Conservation (phyloP, 2,329 filamentous ascomycete genomes). For the Mycocentrospora acerina region DNA sequence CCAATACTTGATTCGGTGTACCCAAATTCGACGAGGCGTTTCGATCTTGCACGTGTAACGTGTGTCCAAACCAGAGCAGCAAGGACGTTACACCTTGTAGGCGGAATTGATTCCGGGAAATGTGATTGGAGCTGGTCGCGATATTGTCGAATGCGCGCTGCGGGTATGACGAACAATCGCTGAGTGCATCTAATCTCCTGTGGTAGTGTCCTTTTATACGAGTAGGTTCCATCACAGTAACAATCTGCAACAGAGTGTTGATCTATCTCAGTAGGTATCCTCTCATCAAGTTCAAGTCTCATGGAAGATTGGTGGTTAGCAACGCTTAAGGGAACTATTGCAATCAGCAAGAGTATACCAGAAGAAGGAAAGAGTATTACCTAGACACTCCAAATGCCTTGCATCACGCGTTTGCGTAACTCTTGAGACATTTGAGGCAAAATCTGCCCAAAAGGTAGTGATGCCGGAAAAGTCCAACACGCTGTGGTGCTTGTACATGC, state of each 20-base stretch:
- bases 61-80: conserved; percentile 40
- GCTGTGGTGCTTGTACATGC: conserved; percentile 36
- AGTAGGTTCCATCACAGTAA: conserved; percentile 27
- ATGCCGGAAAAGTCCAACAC: conserved; percentile 36
- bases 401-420: conserved; percentile 15
- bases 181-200: conserved; percentile 26
- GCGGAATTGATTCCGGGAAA: conserved; percentile 19
- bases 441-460: conserved; percentile 28
- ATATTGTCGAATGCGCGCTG: conserved; percentile 26
- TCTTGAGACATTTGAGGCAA: conserved; percentile 25
- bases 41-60: conserved; percentile 34
- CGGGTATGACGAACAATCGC: conserved; percentile 32
- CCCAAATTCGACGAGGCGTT: conserved; percentile 17
- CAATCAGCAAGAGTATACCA: conserved; percentile 11
- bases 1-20: conserved; percentile 28
- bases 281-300: conserved; percentile 24
- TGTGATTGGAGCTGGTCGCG: conserved; percentile 24
- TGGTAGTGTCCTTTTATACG: conserved; percentile 30
- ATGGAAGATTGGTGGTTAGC: conserved; percentile 26
- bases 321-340: conserved; percentile 16
- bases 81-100: conserved; percentile 36
- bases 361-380: conserved; percentile 10
- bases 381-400: conserved; percentile 9
- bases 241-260: conserved; percentile 23
- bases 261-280: conserved; percentile 9